A percentile compares a stretch with the other conserved stretches of the same genome.
Conservation (phyloP, 257 asterid species). For the Mentha longifolia region DNA sequence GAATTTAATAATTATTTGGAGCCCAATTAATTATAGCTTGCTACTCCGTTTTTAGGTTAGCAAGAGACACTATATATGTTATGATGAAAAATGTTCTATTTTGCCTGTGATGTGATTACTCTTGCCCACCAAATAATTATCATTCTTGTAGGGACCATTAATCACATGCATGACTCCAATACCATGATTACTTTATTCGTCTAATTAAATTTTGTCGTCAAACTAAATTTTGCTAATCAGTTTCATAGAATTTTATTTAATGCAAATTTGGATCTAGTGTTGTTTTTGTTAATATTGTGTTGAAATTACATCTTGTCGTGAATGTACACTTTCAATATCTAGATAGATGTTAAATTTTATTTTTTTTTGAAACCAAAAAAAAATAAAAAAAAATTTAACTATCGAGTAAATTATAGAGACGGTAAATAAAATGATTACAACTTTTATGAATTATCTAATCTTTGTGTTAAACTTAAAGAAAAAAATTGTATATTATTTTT, state of each 20-base stretch:
- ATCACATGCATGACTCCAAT: slow-evolving; percentile 33
- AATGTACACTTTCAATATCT: neutral
- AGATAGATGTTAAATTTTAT: neutral
- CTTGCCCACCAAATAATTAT: slow-evolving; percentile 8
- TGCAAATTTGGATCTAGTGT: neutral
- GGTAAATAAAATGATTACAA: too few species aligned
- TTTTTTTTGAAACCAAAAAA: too few species aligned
- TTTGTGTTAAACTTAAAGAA: too few species aligned
- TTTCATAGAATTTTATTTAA: neutral
- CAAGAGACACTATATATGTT: slow-evolving; percentile 14
- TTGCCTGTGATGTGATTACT: slow-evolving; percentile 15
- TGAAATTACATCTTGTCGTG: neutral
- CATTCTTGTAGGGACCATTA: slow-evolving; percentile 33
- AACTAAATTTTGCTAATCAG: neutral
- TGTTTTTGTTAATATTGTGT: neutral
- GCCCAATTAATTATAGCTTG: slow-evolving; percentile 6
- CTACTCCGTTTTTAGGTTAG: slow-evolving; percentile 18
- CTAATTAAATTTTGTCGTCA: neutral
- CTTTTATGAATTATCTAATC: neutral
- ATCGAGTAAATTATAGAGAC: too few species aligned
- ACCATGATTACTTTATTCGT: slow-evolving; percentile 15
- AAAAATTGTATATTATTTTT: too few species aligned
- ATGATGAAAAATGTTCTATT: slow-evolving; percentile 14
- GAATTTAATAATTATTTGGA: neutral
- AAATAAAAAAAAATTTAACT: too few species aligned